Evolutionary conservation across 306 rosid genomes (phyloP), one percentile per base, ranked within the genome.

Genomic region (Datisca glomerata): DNA sequence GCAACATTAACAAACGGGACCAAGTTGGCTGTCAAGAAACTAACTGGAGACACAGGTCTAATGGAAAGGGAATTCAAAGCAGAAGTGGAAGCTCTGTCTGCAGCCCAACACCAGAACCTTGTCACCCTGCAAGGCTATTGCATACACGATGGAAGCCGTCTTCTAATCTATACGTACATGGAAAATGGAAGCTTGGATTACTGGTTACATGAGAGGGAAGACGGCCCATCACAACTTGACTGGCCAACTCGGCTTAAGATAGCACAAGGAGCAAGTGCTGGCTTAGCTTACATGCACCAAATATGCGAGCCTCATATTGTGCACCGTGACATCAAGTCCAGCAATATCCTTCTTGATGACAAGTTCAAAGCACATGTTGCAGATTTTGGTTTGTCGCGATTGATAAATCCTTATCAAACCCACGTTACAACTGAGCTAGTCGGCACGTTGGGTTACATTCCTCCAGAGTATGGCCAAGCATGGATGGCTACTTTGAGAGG

Each of bases 351-450:
- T 43, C 93, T 85, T 23, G 36, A 85, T 53, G 84, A 50, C 21
- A 69, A 76, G 41, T 85, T 85, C 51, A 69, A 85, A 59, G 93
- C 96, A 51, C 84, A 56, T 51, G 87, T 85, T 35, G 96, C 96
- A 19, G 96, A 85, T 69, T 85, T 85, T 2, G 96, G 96, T 17
- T 55, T 85, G 63, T 71, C 96, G 3, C 64, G 93, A 8, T 55
- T 76, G 67, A 80, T 85, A 50, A 75, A 76, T 61, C 96, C 96
- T 1, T 85, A 85, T 50, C 70, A 80, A 3, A 85, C 96, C 44
- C 96, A 85, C 74, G 96, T 85, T 36, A 73, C 96, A 45, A 85
- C 96, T 0, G 96, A 85, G 72, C 96, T 85, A 48, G 96, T 85
- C 14, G 96, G 96, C 44, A 85, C 96, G 41, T 65, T 85, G 37